Evolutionary conservation across 2,329 filamentous ascomycete genomes (phyloP), one percentile per base, ranked within the genome.

Genomic region (Lojkania enalia): DNA sequence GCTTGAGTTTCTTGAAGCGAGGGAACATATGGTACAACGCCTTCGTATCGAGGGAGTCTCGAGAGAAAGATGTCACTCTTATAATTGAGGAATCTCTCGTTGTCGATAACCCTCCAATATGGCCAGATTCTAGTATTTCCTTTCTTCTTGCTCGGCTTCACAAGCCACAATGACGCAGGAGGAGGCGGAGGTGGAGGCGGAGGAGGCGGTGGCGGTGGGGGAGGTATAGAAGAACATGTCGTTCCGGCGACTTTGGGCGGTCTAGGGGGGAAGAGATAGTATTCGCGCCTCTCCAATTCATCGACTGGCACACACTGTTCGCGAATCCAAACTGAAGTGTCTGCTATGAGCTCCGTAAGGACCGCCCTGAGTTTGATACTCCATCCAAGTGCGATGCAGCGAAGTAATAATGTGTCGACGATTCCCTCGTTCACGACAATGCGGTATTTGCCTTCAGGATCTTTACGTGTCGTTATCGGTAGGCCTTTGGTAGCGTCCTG

Each of bases 361-460:
- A 37, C 41, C 2, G 39, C 46, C 19, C 55, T 61, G 6, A 67
- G 48, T 21, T 51, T 55, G 9, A 47, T 44, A 7, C 54, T 47
- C 58, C 59, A 66, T 2, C 52, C 38, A 1, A 54, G 46, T 0
- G 60, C 60, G 6, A 54, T 31, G n/a, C 38, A 48, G 31, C 63
- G 59, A 4, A 65, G 46, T 37, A 61, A 63, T 0, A 67, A 32
- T 49, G 56, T 55, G 25, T 66, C 63, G 15, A 63, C 45, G 4
- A 66, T 46, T 15, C 58, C 56, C 40, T 66, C 61, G 12, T 66
- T 59, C 3, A 59, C 42, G 2, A 37, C 44, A 21, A 65, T 60
- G 38, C 50, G 51, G 37, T 57, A 56, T 19, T 59, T 47, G 1
- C 63, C 61, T 11, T 63, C 52, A 1, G 30, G 11, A 25, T 61